phyloP scores from a whole-genome alignment of 371 early-diverging fungal genomes.

The Capillidium heterosporum region DNA sequence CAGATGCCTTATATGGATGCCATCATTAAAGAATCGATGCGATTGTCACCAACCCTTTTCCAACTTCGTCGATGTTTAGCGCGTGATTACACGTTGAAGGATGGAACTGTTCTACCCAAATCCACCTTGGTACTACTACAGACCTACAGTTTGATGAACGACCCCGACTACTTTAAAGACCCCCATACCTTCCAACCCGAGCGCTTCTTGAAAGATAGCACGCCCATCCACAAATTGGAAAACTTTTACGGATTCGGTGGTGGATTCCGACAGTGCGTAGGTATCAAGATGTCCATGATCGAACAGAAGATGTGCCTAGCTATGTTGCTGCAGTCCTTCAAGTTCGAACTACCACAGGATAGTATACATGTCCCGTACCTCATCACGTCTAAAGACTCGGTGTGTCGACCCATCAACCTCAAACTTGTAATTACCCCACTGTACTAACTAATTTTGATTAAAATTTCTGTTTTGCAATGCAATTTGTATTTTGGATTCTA shows the following conservation, averaged over 20 bases:
- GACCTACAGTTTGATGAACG: neutral
- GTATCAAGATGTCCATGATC: neutral
- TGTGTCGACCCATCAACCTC: neutral
- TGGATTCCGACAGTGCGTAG: neutral
- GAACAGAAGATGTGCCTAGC: neutral
- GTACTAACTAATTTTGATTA: no score
- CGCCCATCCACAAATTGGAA: neutral
- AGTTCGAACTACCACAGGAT: neutral
- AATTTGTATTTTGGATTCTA: no score
- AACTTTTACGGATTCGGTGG: neutral
- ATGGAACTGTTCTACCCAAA: neutral
- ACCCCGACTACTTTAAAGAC: neutral
- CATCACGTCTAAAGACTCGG: neutral
- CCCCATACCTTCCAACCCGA: neutral
- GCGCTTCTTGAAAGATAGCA: neutral
- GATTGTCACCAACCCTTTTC: slow-evolving; percentile 2
- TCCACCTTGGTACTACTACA: neutral
- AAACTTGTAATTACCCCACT: no score
- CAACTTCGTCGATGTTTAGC: neutral
- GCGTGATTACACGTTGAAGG: neutral
- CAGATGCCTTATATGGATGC: neutral
- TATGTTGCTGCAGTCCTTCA: neutral
- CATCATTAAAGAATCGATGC: slow-evolving; percentile 7
- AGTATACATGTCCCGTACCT: neutral
- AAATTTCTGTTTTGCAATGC: no score